Conservation (phyloP, 441 rosid species). For the Adansonia grandidieri region DNA sequence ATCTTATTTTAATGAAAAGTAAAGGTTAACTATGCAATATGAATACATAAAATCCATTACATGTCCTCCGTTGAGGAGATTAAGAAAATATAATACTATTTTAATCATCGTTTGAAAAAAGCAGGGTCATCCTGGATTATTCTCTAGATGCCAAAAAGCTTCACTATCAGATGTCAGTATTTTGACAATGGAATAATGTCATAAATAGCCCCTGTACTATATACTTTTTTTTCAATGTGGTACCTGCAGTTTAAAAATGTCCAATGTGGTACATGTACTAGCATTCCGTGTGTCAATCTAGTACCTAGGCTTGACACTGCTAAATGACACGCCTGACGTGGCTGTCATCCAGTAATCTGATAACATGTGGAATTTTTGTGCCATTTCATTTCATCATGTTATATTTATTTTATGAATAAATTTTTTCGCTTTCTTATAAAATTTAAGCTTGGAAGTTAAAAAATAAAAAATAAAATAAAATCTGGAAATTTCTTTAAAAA, state of each 20-base stretch:
- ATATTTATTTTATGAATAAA: not conserved
- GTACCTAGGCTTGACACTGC: not conserved
- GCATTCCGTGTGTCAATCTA: not conserved
- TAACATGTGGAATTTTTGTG: not conserved
- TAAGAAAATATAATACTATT: not conserved
- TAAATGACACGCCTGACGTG: not conserved
- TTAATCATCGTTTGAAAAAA: not conserved
- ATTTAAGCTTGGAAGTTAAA: not conserved
- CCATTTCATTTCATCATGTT: not conserved
- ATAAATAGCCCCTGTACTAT: not conserved
- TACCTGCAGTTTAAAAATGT: not conserved
- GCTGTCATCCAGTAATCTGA: not conserved
- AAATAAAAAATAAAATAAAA: not conserved
- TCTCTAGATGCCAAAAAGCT: not conserved
- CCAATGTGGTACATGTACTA: not conserved
- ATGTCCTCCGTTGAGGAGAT: not conserved
- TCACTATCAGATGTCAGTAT: conserved; percentile 8
- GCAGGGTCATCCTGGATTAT: not conserved
- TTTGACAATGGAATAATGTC: not conserved
- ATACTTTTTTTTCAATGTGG: not conserved
- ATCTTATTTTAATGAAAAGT: not conserved
- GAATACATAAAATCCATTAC: not conserved
- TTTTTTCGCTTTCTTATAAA: not conserved
- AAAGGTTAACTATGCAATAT: not conserved
- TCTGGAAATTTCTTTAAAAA: not conserved